Base-by-base conservation (phyloP, 129 eudicot genomes). In the Heracleum sosnowskyi region DNA sequence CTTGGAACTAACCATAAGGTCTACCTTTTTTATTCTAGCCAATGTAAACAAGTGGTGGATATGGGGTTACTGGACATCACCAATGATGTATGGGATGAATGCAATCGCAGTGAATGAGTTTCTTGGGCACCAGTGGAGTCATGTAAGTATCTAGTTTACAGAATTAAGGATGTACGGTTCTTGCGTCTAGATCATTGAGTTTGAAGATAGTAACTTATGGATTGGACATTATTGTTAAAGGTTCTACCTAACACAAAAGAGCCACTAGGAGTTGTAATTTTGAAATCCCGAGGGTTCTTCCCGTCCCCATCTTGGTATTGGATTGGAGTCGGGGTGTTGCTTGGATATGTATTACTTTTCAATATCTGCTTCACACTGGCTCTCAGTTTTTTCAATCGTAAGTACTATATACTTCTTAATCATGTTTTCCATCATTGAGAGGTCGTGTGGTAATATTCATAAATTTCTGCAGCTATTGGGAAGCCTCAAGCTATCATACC, bases 51-150 rank as follows among this genome's bases (percentile, higher is more conserved):
- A 77, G 33, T 93, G 97, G 97, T 93, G 98, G 98, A 35, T 87
- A 77, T 91, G 98, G 97, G 97, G 96, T n/a, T 93, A 87, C 84
- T 93, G 92, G 92, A 75, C 86, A 26, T 93, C 98, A 47, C 96
- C 98, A 0, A 76, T 93, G 81, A 91, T 91, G 97, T 93, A 93
- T 68, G 95, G 91, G 39, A 86, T 86, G 86, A 91, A 85, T 74
- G 95, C 96, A 63, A 49, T 93, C 62, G 66, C 57, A 66, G 96
- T 86, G 77, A 94, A 94, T 74, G 98, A 94, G 81, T 88, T 91
- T 77, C 86, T 79, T n/a, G n/a, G n/a, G n/a, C n/a, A n/a, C n/a
- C n/a, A n/a, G n/a, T n/a, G n/a, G n/a, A n/a, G n/a, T n/a, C 69
- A 77, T 15, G 96, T 90, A 81, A 79, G 93, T 75, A 42, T 45